Evolutionary conservation across 371 early-diverging fungal genomes (phyloP).

Genomic region (Haplosporangium sp.): DNA sequence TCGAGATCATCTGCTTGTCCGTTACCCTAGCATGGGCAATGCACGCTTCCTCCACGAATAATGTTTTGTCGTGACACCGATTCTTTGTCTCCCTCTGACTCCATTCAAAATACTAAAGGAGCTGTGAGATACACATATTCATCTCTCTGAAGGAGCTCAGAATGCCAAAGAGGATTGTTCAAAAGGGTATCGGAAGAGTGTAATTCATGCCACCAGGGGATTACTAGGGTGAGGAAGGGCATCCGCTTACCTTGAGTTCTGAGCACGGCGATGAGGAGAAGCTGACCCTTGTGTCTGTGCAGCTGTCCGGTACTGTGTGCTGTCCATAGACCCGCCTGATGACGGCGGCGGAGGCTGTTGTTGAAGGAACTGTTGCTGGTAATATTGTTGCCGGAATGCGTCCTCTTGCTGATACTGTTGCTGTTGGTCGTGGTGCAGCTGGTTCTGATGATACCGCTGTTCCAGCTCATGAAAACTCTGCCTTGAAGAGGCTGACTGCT

Average conservation of each 20-base stretch:
- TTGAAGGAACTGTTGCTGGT: slow-evolving; percentile 45
- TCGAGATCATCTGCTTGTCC: background rate
- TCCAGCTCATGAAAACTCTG: slow-evolving; percentile 43
- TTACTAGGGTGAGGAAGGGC: too few relatives aligned
- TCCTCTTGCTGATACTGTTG: slow-evolving; percentile 47
- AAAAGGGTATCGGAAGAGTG: too few relatives aligned
- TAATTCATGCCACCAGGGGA: too few relatives aligned
- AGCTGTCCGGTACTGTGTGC: slow-evolving; percentile 14
- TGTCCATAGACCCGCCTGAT: slow-evolving; percentile 6
- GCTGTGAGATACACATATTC: too few relatives aligned
- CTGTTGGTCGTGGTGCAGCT: slow-evolving; percentile 33
- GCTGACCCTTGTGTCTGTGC: slow-evolving; percentile 31
- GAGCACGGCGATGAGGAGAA: slow-evolving; percentile 46
- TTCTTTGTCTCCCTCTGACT: too few relatives aligned
- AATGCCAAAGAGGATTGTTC: too few relatives aligned
- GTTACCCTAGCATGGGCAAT: too few relatives aligned
- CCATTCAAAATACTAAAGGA: too few relatives aligned
- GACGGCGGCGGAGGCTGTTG: slow-evolving; percentile 16
- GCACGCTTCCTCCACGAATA: too few relatives aligned
- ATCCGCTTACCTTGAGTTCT: slow-evolving; percentile 35
- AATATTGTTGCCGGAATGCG: slow-evolving; percentile 44
- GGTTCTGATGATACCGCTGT: slow-evolving; percentile 25
- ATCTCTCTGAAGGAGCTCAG: too few relatives aligned
- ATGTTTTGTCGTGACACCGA: too few relatives aligned
- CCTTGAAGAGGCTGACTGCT: slow-evolving; percentile 28